Evolutionary conservation across 345 rosid species (phyloP), one percentile per base, ranked within the genome.

Genomic region (Gynandropsis gynandra): DNA sequence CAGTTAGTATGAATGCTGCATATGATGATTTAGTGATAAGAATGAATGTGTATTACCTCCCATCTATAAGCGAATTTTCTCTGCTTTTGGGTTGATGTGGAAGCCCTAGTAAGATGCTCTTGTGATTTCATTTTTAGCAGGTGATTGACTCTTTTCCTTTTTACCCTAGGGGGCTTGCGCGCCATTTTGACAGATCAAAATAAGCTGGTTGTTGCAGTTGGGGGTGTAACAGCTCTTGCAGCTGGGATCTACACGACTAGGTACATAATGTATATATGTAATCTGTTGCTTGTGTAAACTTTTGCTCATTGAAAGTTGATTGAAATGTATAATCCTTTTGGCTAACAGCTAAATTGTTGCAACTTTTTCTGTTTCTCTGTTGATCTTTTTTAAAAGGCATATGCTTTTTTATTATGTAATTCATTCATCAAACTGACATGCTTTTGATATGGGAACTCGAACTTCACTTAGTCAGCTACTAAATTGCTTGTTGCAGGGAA

Each of bases 231-330:
- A 15, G 98, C 98, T 64, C 88, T 92, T 52, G 98, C 98, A 18
- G 96, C 96, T 12, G 98, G 98, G 39, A 62, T 92, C 70, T 92
- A 92, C 75, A 87, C 96, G 48, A 87, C 98, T 36, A 80, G 98
- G 98, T 87, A 66, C 63, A 61, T 40, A 4, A 55, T 43, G 55
- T 16, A 14, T 16, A 14, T 45, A 18, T 56, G 40, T n/a, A 12
- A 20, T 42, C 53, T 35, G 49, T 34, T 37, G 4, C 46, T 29
- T 49, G 16, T 9, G 8, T 6, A 27, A 16, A 9, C 3, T 20
- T 42, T 42, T 42, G 16, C 19, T 44, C 1, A 4, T 52, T 54
- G 41, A 18, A 15, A 35, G 33, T 20, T 31, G 47, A 56, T 56
- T 20, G 16, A 10, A 10, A 8, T 8, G 3, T 37, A 2, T 37